Percentiles rank a stretch among this genome's conserved stretches.
Conservation (phyloP, 1,284 basidiomycete genomes). For the Coniophora puteana region DNA sequence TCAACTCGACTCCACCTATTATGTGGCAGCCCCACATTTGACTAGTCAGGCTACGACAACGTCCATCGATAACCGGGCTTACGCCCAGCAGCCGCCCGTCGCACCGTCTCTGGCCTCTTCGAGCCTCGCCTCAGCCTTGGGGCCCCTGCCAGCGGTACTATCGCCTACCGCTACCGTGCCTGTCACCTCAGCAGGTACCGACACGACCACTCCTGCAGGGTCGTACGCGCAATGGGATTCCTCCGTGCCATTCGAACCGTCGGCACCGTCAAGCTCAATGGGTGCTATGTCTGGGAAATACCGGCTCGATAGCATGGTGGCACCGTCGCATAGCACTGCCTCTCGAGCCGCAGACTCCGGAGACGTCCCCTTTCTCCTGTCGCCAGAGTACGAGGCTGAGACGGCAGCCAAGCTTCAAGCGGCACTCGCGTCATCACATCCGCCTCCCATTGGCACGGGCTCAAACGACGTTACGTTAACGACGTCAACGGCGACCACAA, state of each 20-base stretch:
- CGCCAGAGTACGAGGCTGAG: slow-evolving; percentile 25
- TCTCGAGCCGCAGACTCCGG: slow-evolving; percentile 20
- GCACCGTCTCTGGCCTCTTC: too few relatives aligned
- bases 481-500: too few relatives aligned
- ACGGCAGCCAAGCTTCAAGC: slow-evolving; percentile 25
- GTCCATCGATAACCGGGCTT: too few relatives aligned
- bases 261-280: slow-evolving; percentile 16
- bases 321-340: slow-evolving; percentile 8
- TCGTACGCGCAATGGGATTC: too few relatives aligned
- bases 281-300: slow-evolving; percentile 18
- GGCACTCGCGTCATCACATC: slow-evolving; percentile 16
- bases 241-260: slow-evolving; percentile 20
- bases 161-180: slow-evolving; percentile 7
- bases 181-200: background rate
- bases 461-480: too few relatives aligned
- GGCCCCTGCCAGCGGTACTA: too few relatives aligned
- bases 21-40: too few relatives aligned
- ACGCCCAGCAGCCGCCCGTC: too few relatives aligned
- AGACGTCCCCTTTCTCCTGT: slow-evolving; percentile 29
- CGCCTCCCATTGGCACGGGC: too few relatives aligned
- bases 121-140: too few relatives aligned
- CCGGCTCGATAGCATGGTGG: slow-evolving; percentile 11
- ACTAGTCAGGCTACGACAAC: too few relatives aligned
- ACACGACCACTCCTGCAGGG: slow-evolving; percentile 9
- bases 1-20: too few relatives aligned